Evolutionary conservation across 1,284 basidiomycete genomes (phyloP), one percentile per base, ranked within the genome.

Genomic region (Pseudozyma tsukubaensis): DNA sequence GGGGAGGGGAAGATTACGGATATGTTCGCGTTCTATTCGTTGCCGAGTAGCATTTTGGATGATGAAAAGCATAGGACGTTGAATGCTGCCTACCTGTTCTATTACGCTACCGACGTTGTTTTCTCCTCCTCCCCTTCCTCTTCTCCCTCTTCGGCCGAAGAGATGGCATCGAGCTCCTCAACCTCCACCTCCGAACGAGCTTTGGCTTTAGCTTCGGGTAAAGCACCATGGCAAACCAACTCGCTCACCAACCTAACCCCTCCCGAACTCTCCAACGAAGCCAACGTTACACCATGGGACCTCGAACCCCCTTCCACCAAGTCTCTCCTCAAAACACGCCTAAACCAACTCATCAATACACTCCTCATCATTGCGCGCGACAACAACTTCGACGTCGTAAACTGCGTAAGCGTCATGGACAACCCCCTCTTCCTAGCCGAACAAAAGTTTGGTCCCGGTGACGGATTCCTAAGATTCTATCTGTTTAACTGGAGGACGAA

Each of bases 1-100:
- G 91, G 92, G 0, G 86, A 89, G 56, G 89, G 92, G 63, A 88
- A 89, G 60, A 92, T 99, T 79, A 97, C 95, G 3, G 97, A 99
- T 86, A 91, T 96, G 82, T 91, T 98, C 85, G 96, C 96, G 8
- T 97, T 98, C 87, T 99, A 97, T 86, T 93, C 92, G 9, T 89
- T 99, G 19, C 96, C 97, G 0, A 98, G 95, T 6, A 92, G 92
- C 3, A 90, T 96, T 61, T 92, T 96, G 76, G 87, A 56, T 42
- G 65, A 78, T 57, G 64, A 76, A 89, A 92, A 83, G 87, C 79
- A 84, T 54, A 65, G 88, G 35, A 83, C 89, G 19, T 88, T 97
- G 43, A 90, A 96, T 74, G 94, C 92, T 0, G 94, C 93, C 8
- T 97, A 97, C 85, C 87, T 97, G n/a, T 97, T 90, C 85, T 97